Percentiles rank a stretch among this genome's conserved stretches.
These are phyloP conservation scores for Flaveria brownii DNA, from an alignment of 129 eudicot genomes.

Conservation along the genomic window DNA sequence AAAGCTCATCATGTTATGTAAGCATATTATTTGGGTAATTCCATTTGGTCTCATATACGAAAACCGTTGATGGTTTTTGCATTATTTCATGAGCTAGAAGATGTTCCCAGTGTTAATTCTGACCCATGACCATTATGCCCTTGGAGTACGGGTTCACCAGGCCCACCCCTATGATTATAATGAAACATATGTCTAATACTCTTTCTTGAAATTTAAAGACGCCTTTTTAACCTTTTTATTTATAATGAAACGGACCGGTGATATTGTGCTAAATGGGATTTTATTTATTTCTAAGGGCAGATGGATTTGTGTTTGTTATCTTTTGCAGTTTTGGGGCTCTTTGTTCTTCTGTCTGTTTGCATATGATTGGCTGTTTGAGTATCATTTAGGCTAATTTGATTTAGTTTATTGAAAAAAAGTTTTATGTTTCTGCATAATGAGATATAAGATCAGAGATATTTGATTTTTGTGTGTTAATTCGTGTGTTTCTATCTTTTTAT, in stretches of 20 bases:
- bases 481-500: background rate
- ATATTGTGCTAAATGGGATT: conserved; percentile 4
- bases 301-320: background rate
- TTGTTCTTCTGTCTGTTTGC: conserved; percentile 1
- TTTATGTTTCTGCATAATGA: conserved; percentile 4
- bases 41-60: conserved; percentile 31
- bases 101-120: too few relatives aligned
- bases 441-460: background rate
- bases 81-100: background rate
- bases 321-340: conserved; percentile 16
- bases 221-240: background rate
- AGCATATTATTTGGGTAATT: conserved; percentile 56
- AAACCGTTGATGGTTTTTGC: conserved; percentile 13
- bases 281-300: conserved; percentile 9
- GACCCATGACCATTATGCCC: background rate
- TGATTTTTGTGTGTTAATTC: conserved; percentile 8
- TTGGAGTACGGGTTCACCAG: conserved; percentile 9
- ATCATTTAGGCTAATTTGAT: background rate
- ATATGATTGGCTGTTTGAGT: background rate
- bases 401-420: too few relatives aligned
- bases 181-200: background rate
- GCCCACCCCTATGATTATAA: conserved; percentile 9
- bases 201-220: background rate
- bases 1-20: conserved; percentile 62
- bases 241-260: background rate